A percentile compares a stretch with the other conserved stretches of the same genome.
Conservation (phyloP, 2,329 filamentous ascomycete species). For the Dactylonectria estremocensis region DNA sequence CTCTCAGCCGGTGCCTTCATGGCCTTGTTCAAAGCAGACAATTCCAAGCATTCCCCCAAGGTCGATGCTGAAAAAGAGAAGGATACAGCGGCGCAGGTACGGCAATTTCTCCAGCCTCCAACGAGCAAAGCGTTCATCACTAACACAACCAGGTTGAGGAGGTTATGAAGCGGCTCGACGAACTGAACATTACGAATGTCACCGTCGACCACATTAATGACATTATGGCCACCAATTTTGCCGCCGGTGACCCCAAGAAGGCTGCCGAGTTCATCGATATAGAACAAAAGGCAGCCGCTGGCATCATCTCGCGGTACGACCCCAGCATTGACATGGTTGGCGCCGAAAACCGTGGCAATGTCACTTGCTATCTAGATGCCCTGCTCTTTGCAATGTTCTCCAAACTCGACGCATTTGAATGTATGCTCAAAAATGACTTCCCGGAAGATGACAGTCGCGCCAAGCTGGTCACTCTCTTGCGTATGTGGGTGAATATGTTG, state of each 20-base stretch:
- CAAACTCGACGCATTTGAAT: constrained; percentile 90
- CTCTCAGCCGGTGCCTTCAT: constrained; percentile 72
- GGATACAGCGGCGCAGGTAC: constrained; percentile 59
- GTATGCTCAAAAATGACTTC: constrained; percentile 87
- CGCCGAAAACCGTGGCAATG: constrained; percentile 86
- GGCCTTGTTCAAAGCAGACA: constrained; percentile 75
- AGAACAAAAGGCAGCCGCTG: constrained; percentile 85
- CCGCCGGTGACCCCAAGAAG: constrained; percentile 79
- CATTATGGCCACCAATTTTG: constrained; percentile 73
- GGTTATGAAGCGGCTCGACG: constrained; percentile 58
- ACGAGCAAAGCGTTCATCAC: constrained; percentile 34
- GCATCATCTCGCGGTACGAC: constrained; percentile 82
- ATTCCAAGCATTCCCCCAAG: constrained; percentile 63
- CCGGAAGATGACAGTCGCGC: constrained; percentile 76
- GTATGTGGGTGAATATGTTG: constrained; percentile 95
- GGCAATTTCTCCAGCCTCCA: constrained; percentile 20
- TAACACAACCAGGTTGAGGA: constrained; percentile 57
- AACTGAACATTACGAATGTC: constrained; percentile 63
- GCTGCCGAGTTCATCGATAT: constrained; percentile 84
- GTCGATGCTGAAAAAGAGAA: constrained; percentile 66
- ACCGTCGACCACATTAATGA: constrained; percentile 71
- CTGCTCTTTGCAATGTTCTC: constrained; percentile 97
- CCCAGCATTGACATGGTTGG: constrained; percentile 82
- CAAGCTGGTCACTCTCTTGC: constrained; percentile 82
- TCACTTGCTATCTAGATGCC: constrained; percentile 96